A percentile compares a stretch with the other conserved stretches of the same genome.
Evolutionary conservation across 2,329 filamentous ascomycete genomes (phyloP).

Genomic region (Arachnomyces sp.): DNA sequence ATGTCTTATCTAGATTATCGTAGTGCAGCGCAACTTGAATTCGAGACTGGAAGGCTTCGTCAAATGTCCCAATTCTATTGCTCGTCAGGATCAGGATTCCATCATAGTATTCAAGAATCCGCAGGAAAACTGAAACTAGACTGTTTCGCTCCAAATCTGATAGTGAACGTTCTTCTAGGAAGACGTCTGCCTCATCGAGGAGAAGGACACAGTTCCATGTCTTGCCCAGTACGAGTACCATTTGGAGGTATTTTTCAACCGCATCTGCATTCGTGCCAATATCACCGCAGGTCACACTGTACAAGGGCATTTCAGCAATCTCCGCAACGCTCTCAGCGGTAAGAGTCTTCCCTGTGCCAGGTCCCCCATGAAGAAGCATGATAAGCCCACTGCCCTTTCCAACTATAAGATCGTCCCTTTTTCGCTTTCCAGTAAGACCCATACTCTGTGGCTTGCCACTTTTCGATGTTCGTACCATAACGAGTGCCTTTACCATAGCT

Average conservation of each 20-base stretch:
- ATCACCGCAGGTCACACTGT: constrained; percentile 18
- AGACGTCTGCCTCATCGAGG: constrained; percentile 23
- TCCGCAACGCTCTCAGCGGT: constrained; percentile 61
- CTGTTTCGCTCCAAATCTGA: constrained; percentile 18
- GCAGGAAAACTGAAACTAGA: constrained; percentile 28
- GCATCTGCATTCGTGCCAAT: constrained; percentile 28
- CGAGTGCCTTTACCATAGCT: constrained; percentile 10
- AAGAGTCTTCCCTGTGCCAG: constrained; percentile 59
- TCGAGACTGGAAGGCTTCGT: constrained; percentile 31
- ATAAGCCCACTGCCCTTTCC: constrained; percentile 16
- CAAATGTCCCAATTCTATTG: constrained; percentile 27
- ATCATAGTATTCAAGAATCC: constrained; percentile 31
- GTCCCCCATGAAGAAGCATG: constrained; percentile 15
- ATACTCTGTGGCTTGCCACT: no score
- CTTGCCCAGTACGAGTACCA: constrained; percentile 28
- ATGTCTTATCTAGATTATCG: constrained; percentile 1
- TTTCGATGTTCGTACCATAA: constrained; percentile 5
- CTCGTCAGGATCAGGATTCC: constrained; percentile 32
- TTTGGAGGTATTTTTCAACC: constrained; percentile 32
- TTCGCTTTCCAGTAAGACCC: no score
- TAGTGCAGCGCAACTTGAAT: constrained; percentile 17
- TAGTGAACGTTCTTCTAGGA: constrained; percentile 15
- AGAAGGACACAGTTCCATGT: constrained; percentile 29
- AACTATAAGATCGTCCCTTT: constrained; percentile 10
- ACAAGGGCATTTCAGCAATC: constrained; percentile 23